Conservation (phyloP, 371 early-diverging fungal genomes). For the Funneliformis caledonium region DNA sequence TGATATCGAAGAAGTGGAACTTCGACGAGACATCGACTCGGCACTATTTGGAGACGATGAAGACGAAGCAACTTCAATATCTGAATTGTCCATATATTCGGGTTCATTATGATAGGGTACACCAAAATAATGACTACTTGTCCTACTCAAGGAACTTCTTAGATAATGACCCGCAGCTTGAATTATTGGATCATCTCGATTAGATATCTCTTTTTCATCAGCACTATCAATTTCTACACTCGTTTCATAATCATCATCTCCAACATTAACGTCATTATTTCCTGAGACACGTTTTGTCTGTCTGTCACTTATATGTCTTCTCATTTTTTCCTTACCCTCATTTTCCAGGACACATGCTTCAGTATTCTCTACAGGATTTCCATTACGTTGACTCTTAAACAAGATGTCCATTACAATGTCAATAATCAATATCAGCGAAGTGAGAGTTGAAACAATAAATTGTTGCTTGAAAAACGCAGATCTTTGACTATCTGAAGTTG, state of each 20-base stretch:
- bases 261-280: background rate
- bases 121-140: background rate
- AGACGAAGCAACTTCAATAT: background rate
- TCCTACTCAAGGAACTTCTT: background rate
- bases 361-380: constrained; percentile 32
- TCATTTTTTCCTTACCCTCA: background rate
- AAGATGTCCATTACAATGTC: constrained; percentile 33
- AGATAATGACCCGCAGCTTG: constrained; percentile 20
- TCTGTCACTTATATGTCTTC: constrained; percentile 4
- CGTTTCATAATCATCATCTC: constrained; percentile 19
- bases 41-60: background rate
- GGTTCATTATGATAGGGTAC: constrained; percentile 26
- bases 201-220: constrained; percentile 25
- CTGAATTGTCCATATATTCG: background rate
- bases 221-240: constrained; percentile 5
- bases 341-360: background rate
- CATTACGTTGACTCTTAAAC: constrained; percentile 33
- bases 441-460: constrained; percentile 43
- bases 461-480: background rate
- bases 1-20: background rate
- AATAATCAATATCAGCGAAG: constrained; percentile 41
- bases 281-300: background rate
- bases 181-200: constrained; percentile 30
- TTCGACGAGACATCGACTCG: background rate
- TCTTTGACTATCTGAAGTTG: constrained; percentile 20